These are phyloP conservation scores for Macrophomina pseudophaseolina DNA, from an alignment of 2,329 filamentous ascomycete species.

Conservation along the genomic window DNA sequence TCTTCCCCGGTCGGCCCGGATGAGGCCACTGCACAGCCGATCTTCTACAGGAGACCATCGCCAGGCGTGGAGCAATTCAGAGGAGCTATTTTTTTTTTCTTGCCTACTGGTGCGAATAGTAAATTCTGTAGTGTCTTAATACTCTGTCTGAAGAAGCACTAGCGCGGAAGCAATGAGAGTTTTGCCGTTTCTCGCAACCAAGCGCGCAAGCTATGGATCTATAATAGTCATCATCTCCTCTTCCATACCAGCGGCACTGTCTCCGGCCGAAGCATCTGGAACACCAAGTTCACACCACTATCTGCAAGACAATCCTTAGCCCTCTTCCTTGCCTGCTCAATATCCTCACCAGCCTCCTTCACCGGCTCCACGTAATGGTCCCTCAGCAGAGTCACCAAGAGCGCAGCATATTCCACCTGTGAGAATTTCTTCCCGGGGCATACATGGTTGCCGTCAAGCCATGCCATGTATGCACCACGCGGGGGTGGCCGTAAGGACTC, in stretches of 20 bases:
- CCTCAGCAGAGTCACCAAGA: slow-evolving; percentile 30
- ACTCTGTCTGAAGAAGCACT: too few species aligned
- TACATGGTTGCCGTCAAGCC: slow-evolving; percentile 30
- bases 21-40: too few species aligned
- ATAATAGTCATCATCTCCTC: not conserved
- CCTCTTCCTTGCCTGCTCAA: not conserved
- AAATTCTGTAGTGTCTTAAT: too few species aligned
- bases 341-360: not conserved
- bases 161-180: too few species aligned
- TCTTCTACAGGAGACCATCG: too few species aligned
- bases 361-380: not conserved
- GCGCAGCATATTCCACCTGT: slow-evolving; percentile 34
- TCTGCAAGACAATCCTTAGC: not conserved
- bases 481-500: slow-evolving; percentile 18
- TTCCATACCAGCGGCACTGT: not conserved
- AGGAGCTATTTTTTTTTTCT: too few species aligned
- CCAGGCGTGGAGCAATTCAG: too few species aligned
- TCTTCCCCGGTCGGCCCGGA: too few species aligned
- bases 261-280: not conserved
- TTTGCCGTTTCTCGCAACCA: too few species aligned
- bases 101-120: too few species aligned
- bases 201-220: too few species aligned
- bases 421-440: slow-evolving; percentile 36
- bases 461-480: slow-evolving; percentile 30
- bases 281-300: not conserved